Conservation (phyloP, 2,329 filamentous ascomycete genomes). For the Parasarocladium wereldwijsianum region DNA sequence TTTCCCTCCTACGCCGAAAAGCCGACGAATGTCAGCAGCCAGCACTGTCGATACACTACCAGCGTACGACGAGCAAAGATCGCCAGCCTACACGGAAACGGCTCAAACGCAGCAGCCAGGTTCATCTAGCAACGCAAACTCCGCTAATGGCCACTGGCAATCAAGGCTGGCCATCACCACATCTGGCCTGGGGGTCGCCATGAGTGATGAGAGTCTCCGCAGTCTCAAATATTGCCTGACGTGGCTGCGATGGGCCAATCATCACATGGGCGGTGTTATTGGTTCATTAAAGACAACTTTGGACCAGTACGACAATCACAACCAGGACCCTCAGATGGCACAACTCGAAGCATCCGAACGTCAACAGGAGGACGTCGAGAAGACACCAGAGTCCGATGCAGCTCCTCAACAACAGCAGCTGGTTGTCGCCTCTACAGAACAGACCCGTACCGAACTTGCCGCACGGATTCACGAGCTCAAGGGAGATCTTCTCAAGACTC, state of each 20-base stretch:
- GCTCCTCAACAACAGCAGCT: slow-evolving; percentile 2
- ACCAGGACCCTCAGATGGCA: slow-evolving; percentile 4
- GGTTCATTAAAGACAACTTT: slow-evolving; percentile 59
- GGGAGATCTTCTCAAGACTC: slow-evolving; percentile 58
- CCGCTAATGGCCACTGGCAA: slow-evolving; percentile 45
- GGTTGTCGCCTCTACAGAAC: slow-evolving; percentile 11
- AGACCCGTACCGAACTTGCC: slow-evolving; percentile 28
- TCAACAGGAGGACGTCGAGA: slow-evolving; percentile 8
- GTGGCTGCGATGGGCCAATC: slow-evolving; percentile 70
- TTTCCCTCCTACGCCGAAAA: slow-evolving; percentile 13
- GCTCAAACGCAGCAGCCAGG: slow-evolving; percentile 16
- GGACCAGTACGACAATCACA: slow-evolving; percentile 61
- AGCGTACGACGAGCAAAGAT: slow-evolving; percentile 67
- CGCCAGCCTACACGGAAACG: slow-evolving; percentile 59
- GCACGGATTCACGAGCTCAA: slow-evolving; percentile 54
- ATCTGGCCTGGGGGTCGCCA: slow-evolving; percentile 77
- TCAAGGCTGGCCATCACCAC: slow-evolving; percentile 80
- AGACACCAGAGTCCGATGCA: background rate
- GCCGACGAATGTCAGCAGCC: slow-evolving; percentile 44
- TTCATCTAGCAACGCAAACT: slow-evolving; percentile 12
- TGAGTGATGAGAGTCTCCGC: slow-evolving; percentile 75
- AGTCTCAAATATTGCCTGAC: slow-evolving; percentile 74
- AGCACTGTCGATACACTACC: slow-evolving; percentile 64
- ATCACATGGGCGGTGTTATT: slow-evolving; percentile 64
- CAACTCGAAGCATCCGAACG: slow-evolving; percentile 6